Base-by-base conservation (phyloP, 306 rosid genomes). In the Cicer yamashitae region DNA sequence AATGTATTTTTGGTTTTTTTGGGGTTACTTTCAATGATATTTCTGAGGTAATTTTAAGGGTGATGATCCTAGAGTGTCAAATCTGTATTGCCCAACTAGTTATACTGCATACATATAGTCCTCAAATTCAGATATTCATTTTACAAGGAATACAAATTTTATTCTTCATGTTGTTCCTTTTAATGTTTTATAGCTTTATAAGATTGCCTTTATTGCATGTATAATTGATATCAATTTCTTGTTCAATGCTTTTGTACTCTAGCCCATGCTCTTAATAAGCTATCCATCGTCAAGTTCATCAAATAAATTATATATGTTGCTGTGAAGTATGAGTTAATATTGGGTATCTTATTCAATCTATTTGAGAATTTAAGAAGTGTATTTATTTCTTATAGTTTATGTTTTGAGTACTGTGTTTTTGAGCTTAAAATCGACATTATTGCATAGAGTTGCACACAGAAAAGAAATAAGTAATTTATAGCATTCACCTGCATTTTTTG, bases 391-490 rank as follows among this genome's bases (percentile, higher is more conserved):
- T 66, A 37, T 13, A 41, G 56, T 70, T 79, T 79, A 17, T 13
- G 11, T 52, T 74, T 44, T 76, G 67, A 50, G 17, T 20, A 40
- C 43, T 9, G n/a, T 76, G 56, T 18, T 40, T 59, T 53, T 73
- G 37, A 76, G 70, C 64, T 39, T 37, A 65, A 54, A 64, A 47
- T 48, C 1, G 15, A 60, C 67, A 60, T 60, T 60, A 60, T 59
- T 61, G 45, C 51, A 53, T 53, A 60, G 57, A 25, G 11, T 67
- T 8, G 2, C 41, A 13, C 61, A 10, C 45, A 2, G 67, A 46
- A 69, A 74, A 64, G 80, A 38, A 60, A 71, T 8, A 11, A 71
- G 34, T 74, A 46, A 25, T 74, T 62, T 54, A 53, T 69, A 53
- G 46, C 47, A 53, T 56, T 57, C 38, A 5, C 25, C 13, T 56